Base-by-base conservation (phyloP, 129 eudicot species). In the Lonicera japonica region DNA sequence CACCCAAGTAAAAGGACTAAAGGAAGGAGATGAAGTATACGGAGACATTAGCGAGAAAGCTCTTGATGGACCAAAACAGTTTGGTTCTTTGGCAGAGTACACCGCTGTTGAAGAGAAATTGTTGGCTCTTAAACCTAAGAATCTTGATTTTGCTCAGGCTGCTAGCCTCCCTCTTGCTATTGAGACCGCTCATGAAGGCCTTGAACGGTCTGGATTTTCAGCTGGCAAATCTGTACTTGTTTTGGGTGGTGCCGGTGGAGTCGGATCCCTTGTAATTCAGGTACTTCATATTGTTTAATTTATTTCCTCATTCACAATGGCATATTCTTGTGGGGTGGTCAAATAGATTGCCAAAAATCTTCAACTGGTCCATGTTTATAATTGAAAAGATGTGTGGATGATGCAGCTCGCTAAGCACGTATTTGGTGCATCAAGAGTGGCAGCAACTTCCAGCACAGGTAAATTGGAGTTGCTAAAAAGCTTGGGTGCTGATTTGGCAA, bases 1-100 rank as follows among this genome's bases (percentile, higher is more conserved):
- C 12, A 84, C 88, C 69, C 54, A 82, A 75, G 95, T 91, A 60
- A 91, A 71, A 76, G 70, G 64, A 29, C 70, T 91, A 21, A 91
- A 91, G 55, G 97, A 75, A 70, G 97, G 97, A 68, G 95, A 91
- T 45, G 90, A 91, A 70, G 94, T 91, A 5, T 91, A 91, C 43
- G 96, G 94, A 23, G 75, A 91, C 55, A 54, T 91, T 17, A 59
- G 63, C 21, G 86, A 87, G 81, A 77, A 82, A 9, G 90, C 90
- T 13, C 18, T 82, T 5, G 79, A 73, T 0, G 84, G 82, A 19
- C 90, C 95, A 22, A 81, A 79, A 64, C 89, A 83, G 60, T 81
- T 65, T n/a, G 95, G 97, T 23, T 78, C 95, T 36, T 67, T 90
- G 36, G 97, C 95, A 0, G 95, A 90, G 70, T 86, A 86, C 76